phyloP scores from a whole-genome alignment of 2,329 filamentous ascomycete species.

The Neonectria magnoliae region DNA sequence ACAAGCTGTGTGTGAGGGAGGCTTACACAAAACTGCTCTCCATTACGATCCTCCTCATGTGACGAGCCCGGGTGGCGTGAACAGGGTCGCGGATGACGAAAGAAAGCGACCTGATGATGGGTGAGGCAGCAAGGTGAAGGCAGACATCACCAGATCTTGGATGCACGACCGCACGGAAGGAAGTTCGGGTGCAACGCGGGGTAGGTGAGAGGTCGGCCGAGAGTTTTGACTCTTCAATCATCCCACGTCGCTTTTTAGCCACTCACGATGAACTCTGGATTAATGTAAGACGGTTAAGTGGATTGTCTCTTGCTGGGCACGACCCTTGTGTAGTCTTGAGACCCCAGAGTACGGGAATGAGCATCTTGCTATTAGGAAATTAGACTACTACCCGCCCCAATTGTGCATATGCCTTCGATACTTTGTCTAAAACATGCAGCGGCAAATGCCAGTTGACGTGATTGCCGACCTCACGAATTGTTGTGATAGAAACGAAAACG shows the following conservation, averaged over 20 bases:
- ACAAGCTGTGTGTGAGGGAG: not conserved
- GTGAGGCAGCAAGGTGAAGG: conserved; percentile 6
- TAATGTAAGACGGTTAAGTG: not conserved
- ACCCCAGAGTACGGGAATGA: too few relatives aligned
- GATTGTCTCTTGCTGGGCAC: not conserved
- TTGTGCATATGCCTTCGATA: too few relatives aligned
- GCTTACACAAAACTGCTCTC: not conserved
- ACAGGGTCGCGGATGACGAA: conserved; percentile 16
- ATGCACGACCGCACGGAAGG: not conserved
- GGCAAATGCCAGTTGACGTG: not conserved
- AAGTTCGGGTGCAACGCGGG: conserved; percentile 3
- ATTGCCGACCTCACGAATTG: too few relatives aligned
- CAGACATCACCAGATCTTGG: conserved; percentile 15
- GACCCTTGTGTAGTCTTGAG: too few relatives aligned
- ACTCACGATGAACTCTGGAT: too few relatives aligned
- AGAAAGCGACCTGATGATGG: conserved; percentile 8
- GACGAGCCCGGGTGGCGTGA: conserved; percentile 11
- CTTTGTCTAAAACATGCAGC: not conserved
- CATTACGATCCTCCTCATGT: not conserved
- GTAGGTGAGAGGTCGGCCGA: conserved; percentile 1
- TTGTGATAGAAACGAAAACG: too few relatives aligned
- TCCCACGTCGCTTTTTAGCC: not conserved
- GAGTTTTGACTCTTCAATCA: not conserved
- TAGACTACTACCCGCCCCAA: too few relatives aligned
- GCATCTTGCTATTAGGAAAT: too few relatives aligned